Percentiles rank a stretch among this genome's conserved stretches.
Conservation (phyloP, 176 grass and related monocot species). For the Oryza punctata region DNA sequence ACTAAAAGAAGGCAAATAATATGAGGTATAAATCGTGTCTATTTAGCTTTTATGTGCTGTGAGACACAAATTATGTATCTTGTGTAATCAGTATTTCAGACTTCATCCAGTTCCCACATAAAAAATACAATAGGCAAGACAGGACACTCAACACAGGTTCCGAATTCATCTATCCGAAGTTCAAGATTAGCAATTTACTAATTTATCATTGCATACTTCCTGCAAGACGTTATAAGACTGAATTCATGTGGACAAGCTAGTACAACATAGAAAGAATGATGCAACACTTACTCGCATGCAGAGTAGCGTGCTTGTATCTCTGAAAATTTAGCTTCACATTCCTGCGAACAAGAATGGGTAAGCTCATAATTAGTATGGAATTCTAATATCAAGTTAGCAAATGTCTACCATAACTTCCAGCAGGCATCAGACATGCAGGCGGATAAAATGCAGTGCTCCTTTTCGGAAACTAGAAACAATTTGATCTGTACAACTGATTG, state of each 20-base stretch:
- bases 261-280: slow-evolving; percentile 22
- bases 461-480: slow-evolving; percentile 2
- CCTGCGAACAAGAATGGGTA: slow-evolving; percentile 49
- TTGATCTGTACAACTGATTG: slow-evolving; percentile 26
- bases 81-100: slow-evolving; percentile 1
- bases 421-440: slow-evolving; percentile 8
- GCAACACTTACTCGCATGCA: slow-evolving; percentile 64
- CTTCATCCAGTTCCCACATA: not conserved
- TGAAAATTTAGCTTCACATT: slow-evolving; percentile 80
- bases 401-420: slow-evolving; percentile 18
- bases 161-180: not conserved
- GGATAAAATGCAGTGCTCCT: not conserved
- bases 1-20: not conserved
- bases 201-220: not conserved
- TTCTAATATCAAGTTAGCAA: slow-evolving; percentile 2
- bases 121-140: not conserved
- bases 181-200: not conserved
- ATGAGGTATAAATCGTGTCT: not conserved
- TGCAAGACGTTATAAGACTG: not conserved
- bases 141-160: not conserved
- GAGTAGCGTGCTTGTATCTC: slow-evolving; percentile 78
- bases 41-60: not conserved
- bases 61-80: slow-evolving; percentile 1
- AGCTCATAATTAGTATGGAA: not conserved
- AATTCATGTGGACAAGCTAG: slow-evolving; percentile 1